Base-by-base conservation (phyloP, 345 rosid species). In the Hibiscus tridactylites region DNA sequence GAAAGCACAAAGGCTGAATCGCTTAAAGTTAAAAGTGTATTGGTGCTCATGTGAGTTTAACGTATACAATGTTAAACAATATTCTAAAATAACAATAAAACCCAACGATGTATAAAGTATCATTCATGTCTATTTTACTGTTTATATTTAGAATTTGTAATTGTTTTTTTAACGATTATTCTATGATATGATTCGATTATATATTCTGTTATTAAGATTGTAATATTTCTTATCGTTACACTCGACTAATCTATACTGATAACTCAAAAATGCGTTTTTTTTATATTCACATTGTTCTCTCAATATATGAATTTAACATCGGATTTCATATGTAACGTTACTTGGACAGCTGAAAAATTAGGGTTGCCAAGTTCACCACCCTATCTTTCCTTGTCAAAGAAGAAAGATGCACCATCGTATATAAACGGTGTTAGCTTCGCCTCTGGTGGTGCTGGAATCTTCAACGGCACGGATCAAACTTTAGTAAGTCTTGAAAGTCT, bases 371-470 rank as follows among this genome's bases (percentile, higher is more conserved):
- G 81, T 46, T 78, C 91, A 1, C 89, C 89, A 6, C 88, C 95
- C 3, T 87, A 86, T 74, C 87, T 87, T 3, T 81, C 90, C 33
- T 57, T 83, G 39, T 26, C 15, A 17, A 63, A 70, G 35, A 49
- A 42, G 72, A 79, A 77, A 29, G 44, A 57, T 7, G 53, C 75
- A 0, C 70, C 83, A 0, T 72, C 82, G 0, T 74, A 77, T 70
- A 61, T 79, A 4, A 76, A 76, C 5, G 91, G 94, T 5, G 82
- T 87, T 9, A 89, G 82, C 81, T 89, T 89, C 42, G 91, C 91
- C 75, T 87, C 94, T 0, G 91, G 80, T 2, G 90, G 88, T 5
- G 83, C 91, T 3, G 91, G 88, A 19, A 90, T 92, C 82, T 84
- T 92, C 75, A 81, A 86, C 33, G 53, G 87, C 72, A 29, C 83